phyloP scores from a whole-genome alignment of 306 rosid genomes.

The Crataegus laevigata region DNA sequence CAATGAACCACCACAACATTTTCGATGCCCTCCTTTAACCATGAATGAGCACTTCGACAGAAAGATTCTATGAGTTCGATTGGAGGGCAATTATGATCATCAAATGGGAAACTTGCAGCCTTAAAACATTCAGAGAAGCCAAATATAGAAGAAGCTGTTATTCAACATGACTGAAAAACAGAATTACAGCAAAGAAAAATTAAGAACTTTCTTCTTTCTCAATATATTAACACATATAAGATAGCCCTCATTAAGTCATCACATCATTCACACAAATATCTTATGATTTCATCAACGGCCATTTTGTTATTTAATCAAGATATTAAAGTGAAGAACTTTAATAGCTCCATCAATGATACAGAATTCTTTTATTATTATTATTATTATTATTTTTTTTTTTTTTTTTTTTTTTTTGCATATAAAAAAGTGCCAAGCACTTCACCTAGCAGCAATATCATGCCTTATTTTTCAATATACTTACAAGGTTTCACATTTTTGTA shows the following conservation, averaged over 20 bases:
- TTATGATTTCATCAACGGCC: neutral
- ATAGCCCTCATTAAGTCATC: neutral
- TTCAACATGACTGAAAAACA: slow-evolving; percentile 12
- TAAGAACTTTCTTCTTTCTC: neutral
- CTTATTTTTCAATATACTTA: neutral
- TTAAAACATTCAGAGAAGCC: slow-evolving; percentile 33
- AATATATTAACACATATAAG: neutral
- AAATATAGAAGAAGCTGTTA: slow-evolving; percentile 20
- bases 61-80: slow-evolving; percentile 71
- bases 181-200: neutral
- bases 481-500: neutral
- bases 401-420: neutral
- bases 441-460: neutral
- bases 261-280: neutral
- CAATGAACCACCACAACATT: slow-evolving; percentile 95
- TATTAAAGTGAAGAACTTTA: neutral
- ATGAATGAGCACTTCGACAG: slow-evolving; percentile 83
- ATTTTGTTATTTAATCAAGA: neutral
- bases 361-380: too few species aligned
- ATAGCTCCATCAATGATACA: neutral
- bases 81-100: slow-evolving; percentile 94
- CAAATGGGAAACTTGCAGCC: slow-evolving; percentile 94
- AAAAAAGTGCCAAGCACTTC: neutral
- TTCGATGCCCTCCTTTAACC: slow-evolving; percentile 94
- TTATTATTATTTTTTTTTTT: too few species aligned